phyloP scores from a whole-genome alignment of 768 basidiomycete species.

The Artomyces pyxidatus region DNA sequence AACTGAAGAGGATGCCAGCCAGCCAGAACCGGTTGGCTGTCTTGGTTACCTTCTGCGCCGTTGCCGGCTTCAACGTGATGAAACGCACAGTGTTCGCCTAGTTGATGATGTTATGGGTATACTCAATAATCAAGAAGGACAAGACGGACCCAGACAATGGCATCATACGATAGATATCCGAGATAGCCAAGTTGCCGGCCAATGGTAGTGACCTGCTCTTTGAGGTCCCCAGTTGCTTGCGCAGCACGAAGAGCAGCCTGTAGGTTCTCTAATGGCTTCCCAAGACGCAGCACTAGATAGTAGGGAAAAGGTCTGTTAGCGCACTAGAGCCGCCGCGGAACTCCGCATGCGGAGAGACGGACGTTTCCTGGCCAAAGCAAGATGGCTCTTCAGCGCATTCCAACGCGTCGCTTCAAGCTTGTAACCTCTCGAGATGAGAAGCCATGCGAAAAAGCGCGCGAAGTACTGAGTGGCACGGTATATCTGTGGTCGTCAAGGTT shows the following conservation, averaged over 20 bases:
- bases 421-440: conserved; percentile 58
- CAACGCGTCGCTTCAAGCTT: conserved; percentile 68
- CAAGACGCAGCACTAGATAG: conserved; percentile 77
- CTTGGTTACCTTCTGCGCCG: conserved; percentile 50
- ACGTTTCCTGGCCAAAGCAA: conserved; percentile 85
- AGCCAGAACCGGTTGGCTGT: conserved; percentile 83
- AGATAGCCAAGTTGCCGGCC: conserved; percentile 85
- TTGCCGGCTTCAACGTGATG: conserved; percentile 50
- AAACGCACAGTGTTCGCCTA: conserved; percentile 66
- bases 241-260: conserved; percentile 80
- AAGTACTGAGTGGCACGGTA: conserved; percentile 92
- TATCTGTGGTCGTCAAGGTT: conserved; percentile 34
- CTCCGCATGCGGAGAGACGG: conserved; percentile 4
- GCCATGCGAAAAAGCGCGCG: conserved; percentile 84
- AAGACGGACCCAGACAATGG: conserved; percentile 70
- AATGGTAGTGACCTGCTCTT: conserved; percentile 73
- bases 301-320: background rate
- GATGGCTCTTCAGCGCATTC: conserved; percentile 78
- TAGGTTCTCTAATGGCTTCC: conserved; percentile 90
- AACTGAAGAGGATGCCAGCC: conserved; percentile 74
- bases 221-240: conserved; percentile 41
- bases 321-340: background rate
- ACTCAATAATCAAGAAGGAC: background rate
- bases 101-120: background rate
- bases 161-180: conserved; percentile 78